These are phyloP conservation scores for Daldinia concentrica DNA, from an alignment of 495 filamentous ascomycete species.

Conservation along the genomic window DNA sequence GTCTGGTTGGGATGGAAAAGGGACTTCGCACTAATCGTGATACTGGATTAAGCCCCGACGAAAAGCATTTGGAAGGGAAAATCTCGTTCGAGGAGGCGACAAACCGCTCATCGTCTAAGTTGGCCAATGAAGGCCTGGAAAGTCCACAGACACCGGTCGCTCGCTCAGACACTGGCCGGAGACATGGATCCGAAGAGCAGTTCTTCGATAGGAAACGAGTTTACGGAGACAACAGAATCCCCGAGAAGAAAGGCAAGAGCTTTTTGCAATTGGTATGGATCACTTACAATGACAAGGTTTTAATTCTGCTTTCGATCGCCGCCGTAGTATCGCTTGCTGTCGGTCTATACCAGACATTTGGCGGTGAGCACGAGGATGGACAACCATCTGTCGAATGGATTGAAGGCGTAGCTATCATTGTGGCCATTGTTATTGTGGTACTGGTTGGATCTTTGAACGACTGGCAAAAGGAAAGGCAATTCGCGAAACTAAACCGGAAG, in stretches of 20 bases:
- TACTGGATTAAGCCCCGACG: constrained; percentile 73
- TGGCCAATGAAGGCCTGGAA: constrained; percentile 45
- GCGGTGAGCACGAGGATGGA: constrained; percentile 53
- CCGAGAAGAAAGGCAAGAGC: constrained; percentile 75
- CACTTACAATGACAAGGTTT: constrained; percentile 86
- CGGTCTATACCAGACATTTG: constrained; percentile 74
- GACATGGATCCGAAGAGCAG: constrained; percentile 38
- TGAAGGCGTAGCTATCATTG: constrained; percentile 81
- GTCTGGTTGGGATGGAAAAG: constrained; percentile 71
- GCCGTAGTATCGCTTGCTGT: constrained; percentile 76
- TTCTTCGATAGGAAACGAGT: constrained; percentile 76
- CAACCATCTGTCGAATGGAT: constrained; percentile 73
- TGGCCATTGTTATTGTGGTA: constrained; percentile 79
- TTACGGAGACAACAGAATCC: constrained; percentile 75
- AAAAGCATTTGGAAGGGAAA: constrained; percentile 63
- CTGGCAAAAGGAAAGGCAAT: constrained; percentile 82
- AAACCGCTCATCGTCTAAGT: constrained; percentile 41
- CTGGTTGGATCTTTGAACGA: constrained; percentile 79
- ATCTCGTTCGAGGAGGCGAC: constrained; percentile 71
- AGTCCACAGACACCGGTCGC: constrained; percentile 48
- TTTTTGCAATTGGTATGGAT: constrained; percentile 82
- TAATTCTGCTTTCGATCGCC: constrained; percentile 78
- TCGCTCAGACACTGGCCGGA: constrained; percentile 24
- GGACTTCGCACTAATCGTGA: constrained; percentile 72
- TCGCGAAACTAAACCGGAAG: constrained; percentile 79